Percentiles rank a stretch among this genome's conserved stretches.
These are phyloP conservation scores for Leishmania arabica DNA, from an alignment of 208 protist genomes.

Conservation along the genomic window DNA sequence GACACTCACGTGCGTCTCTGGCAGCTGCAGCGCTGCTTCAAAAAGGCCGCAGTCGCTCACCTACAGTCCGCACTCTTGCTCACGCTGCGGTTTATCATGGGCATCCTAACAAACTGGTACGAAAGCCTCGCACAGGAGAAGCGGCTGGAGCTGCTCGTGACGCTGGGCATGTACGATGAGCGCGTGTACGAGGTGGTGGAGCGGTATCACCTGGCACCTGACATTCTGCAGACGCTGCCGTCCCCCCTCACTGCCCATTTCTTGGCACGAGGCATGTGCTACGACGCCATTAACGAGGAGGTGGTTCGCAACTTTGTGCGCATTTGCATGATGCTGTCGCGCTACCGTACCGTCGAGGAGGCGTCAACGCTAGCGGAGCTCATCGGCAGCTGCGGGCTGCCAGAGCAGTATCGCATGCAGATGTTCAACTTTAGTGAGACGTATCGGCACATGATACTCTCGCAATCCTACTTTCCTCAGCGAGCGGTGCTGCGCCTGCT, in stretches of 20 bases:
- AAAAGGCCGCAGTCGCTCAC: background rate
- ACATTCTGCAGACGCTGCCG: constrained; percentile 63
- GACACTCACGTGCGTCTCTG: background rate
- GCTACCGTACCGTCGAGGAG: constrained; percentile 70
- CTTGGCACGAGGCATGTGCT: constrained; percentile 83
- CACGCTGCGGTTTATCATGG: constrained; percentile 36
- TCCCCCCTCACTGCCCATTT: constrained; percentile 67
- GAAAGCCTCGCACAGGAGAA: constrained; percentile 68
- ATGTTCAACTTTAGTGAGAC: constrained; percentile 91
- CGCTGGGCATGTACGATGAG: constrained; percentile 83
- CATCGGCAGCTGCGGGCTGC: constrained; percentile 81
- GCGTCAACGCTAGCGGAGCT: constrained; percentile 78
- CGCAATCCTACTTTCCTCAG: constrained; percentile 85
- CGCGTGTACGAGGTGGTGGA: constrained; percentile 90
- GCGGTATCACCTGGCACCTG: constrained; percentile 55
- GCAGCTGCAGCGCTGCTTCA: background rate
- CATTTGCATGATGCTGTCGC: constrained; percentile 86
- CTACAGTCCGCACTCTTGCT: background rate
- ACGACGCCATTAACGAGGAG: constrained; percentile 72
- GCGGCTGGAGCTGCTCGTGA: constrained; percentile 58
- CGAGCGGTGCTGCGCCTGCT: constrained; percentile 77
- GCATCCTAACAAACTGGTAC: constrained; percentile 61
- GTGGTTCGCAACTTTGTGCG: constrained; percentile 82
- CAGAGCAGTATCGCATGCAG: constrained; percentile 80
- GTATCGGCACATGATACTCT: constrained; percentile 90